Base-by-base conservation (phyloP, 495 filamentous ascomycete genomes). In the Penicillium fimorum region DNA sequence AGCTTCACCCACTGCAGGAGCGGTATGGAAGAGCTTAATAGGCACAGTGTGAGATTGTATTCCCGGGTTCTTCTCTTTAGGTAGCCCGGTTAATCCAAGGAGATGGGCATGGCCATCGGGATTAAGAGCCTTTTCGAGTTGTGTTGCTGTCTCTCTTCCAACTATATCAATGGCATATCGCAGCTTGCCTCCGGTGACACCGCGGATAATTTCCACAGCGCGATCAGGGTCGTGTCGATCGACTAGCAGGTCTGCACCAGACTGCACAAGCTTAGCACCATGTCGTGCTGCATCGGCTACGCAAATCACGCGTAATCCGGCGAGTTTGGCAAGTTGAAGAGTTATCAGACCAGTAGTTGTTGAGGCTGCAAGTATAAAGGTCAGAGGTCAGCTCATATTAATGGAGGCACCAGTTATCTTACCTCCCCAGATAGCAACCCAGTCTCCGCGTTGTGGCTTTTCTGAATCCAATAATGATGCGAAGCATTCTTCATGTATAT, bases 391-490 rank as follows among this genome's bases (percentile, higher is more conserved):
- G 13, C 6, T 47, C 22, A n/a, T 20, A 11, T 5, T 9, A 6
- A 4, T 33, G 25, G 15, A 32, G 13, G 20, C 5, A 43, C 10
- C 32, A 10, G 7, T 44, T 48, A 15, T 61, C 77, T 69, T 73
- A 80, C 84, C 86, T 60, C 85, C 86, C 86, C 86, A 89, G 13
- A 88, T 81, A 11, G 78, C 83, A 52, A 89, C 65, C 85, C 85
- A 89, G 29, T 88, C 85, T 0, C 82, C 84, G 9, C 57, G 40
- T 45, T 69, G 67, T 2, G 78, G 71, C 33, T 77, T 70, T 55
- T 83, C 82, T 11, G 66, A 58, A 12, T 67, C 59, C 9, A 51
- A 48, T 29, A 78, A 74, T 5, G 72, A 64, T 10, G 77, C 67
- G 30, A 86, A 79, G 38, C 77, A 81, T 49, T 88, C 84, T 2